Conservation (phyloP, 805 yeast species). For the Candida pseudoglaebosa region DNA sequence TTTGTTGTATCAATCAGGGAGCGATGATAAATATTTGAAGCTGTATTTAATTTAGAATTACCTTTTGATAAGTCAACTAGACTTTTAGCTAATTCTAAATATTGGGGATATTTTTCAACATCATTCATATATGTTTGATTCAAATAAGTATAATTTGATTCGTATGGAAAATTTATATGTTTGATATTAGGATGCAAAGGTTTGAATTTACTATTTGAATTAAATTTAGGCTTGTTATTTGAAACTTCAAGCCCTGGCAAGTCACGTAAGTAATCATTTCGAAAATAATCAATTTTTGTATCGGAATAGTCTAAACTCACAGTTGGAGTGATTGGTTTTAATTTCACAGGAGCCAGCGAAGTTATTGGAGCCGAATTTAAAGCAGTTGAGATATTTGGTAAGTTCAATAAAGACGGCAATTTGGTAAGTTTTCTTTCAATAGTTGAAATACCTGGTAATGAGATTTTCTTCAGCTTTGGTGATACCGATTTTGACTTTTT, state of each 20-base stretch:
- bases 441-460: not conserved
- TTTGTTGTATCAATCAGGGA: too few relatives aligned
- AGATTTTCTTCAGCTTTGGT: not conserved
- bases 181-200: constrained; percentile 13
- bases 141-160: constrained; percentile 49
- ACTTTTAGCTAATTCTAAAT: constrained; percentile 44
- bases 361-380: constrained; percentile 20
- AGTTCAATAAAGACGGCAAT: constrained; percentile 11
- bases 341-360: constrained; percentile 16
- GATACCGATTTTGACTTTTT: not conserved
- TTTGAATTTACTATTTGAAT: constrained; percentile 28
- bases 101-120: constrained; percentile 45
- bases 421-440: not conserved
- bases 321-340: constrained; percentile 36
- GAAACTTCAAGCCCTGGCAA: not conserved
- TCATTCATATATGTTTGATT: constrained; percentile 46
- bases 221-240: constrained; percentile 36
- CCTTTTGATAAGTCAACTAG: constrained; percentile 30
- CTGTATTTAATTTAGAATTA: not conserved
- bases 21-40: not conserved
- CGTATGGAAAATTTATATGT: constrained; percentile 47
- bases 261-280: not conserved
- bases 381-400: constrained; percentile 37
- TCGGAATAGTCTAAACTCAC: constrained; percentile 42
- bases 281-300: constrained; percentile 20